These are phyloP conservation scores for Auricularia auricula-judae DNA, from an alignment of 768 basidiomycete genomes.

Conservation along the genomic window DNA sequence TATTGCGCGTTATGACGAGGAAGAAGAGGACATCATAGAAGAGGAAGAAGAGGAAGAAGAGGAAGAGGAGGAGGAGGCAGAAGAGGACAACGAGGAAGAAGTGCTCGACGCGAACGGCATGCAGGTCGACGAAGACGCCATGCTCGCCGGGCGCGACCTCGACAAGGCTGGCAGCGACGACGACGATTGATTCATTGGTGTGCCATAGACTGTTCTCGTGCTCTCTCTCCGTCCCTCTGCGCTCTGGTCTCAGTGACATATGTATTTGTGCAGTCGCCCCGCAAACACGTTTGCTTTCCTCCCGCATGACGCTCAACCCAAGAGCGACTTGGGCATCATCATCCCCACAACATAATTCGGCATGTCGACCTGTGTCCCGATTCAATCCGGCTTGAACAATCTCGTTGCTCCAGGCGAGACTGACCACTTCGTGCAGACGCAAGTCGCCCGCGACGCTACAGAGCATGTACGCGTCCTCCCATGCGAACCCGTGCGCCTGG, in stretches of 20 bases:
- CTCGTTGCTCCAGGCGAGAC: conserved; percentile 12
- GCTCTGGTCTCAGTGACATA: neutral
- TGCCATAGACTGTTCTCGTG: neutral
- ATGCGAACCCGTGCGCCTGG: conserved; percentile 29
- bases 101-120: neutral
- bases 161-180: neutral
- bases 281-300: too few species aligned
- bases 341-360: conserved; percentile 54
- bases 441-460: conserved; percentile 52
- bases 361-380: conserved; percentile 41
- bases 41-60: conserved; percentile 3
- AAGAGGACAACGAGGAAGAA: neutral
- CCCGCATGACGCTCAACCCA: conserved; percentile 5
- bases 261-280: too few species aligned
- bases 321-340: conserved; percentile 41
- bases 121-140: neutral
- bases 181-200: neutral
- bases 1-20: neutral
- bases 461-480: conserved; percentile 48
- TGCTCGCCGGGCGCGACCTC: neutral
- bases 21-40: neutral
- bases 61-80: neutral
- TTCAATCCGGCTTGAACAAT: neutral
- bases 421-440: conserved; percentile 51
- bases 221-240: neutral